Evolutionary conservation across 2,329 filamentous ascomycete genomes (phyloP).

Genomic region (Xylaria hypoxylon): DNA sequence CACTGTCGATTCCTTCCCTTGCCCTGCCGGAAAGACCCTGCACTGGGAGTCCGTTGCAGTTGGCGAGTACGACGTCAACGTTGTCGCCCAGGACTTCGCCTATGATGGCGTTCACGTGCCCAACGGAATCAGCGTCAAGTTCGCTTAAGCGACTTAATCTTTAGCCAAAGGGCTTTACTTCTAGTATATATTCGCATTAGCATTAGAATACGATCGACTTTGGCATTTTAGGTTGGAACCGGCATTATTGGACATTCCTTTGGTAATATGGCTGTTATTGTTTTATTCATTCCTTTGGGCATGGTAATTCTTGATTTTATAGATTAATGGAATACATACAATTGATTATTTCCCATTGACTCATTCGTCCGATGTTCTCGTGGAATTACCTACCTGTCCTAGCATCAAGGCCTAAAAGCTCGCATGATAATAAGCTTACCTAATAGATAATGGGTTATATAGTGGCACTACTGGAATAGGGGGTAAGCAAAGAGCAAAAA

Average conservation of each 20-base stretch:
- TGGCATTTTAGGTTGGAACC: background rate
- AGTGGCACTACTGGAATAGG: no score
- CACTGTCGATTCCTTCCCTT: conserved; percentile 43
- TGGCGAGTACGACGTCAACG: conserved; percentile 42
- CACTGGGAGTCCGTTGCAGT: conserved; percentile 46
- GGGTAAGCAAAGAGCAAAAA: background rate
- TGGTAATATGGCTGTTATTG: background rate
- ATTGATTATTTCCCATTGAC: background rate
- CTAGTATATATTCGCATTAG: conserved; percentile 2
- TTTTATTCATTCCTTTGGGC: background rate
- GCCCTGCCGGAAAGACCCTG: conserved; percentile 43
- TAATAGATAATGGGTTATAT: background rate
- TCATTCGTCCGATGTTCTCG: background rate
- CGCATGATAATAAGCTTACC: background rate
- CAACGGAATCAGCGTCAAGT: conserved; percentile 44
- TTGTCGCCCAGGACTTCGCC: conserved; percentile 43
- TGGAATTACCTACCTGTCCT: background rate
- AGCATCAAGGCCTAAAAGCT: background rate
- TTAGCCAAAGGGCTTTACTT: background rate
- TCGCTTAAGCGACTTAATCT: background rate
- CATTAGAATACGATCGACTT: background rate
- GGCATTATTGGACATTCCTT: background rate
- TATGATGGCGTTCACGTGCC: conserved; percentile 38
- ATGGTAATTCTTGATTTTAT: background rate
- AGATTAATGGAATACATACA: background rate